Percentiles rank a stretch among this genome's conserved stretches.
phyloP scores from a whole-genome alignment of 768 basidiomycete genomes.

The Mycena latifolia region DNA sequence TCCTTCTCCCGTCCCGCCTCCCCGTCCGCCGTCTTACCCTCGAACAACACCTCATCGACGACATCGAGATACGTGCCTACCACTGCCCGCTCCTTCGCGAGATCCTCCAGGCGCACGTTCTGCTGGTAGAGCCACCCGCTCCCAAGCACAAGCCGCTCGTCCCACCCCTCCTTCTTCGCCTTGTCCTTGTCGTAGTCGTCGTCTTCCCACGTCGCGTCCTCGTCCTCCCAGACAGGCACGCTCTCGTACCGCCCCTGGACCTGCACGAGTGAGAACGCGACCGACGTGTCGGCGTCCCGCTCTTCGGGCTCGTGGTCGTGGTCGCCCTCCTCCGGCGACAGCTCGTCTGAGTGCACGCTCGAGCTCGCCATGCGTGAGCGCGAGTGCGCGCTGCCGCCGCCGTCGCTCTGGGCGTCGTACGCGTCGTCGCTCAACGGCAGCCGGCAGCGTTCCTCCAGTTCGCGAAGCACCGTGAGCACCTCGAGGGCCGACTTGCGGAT shows the following conservation, averaged over 20 bases:
- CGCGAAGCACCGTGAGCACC: constrained; percentile 82
- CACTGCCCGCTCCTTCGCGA: constrained; percentile 68
- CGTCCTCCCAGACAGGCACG: constrained; percentile 88
- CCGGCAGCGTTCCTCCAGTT: constrained; percentile 83
- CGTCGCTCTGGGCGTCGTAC: constrained; percentile 87
- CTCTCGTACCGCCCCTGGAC: constrained; percentile 74
- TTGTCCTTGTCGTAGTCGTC: constrained; percentile 59
- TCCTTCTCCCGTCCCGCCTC: constrained; percentile 53
- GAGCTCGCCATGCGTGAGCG: constrained; percentile 63
- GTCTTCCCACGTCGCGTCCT: constrained; percentile 58
- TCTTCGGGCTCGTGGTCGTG: constrained; percentile 42
- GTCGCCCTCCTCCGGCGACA: no score
- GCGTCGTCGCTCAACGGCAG: constrained; percentile 84
- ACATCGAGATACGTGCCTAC: constrained; percentile 76
- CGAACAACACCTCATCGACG: constrained; percentile 87
- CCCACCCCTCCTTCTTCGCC: constrained; percentile 82
- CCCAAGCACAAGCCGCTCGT: constrained; percentile 82
- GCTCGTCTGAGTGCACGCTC: constrained; percentile 43
- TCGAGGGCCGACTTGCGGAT: constrained; percentile 87
- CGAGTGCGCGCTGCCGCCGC: constrained; percentile 59
- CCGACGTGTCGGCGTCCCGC: constrained; percentile 69
- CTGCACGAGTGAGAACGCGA: constrained; percentile 77
- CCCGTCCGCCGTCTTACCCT: constrained; percentile 61
- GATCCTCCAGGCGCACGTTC: constrained; percentile 65
- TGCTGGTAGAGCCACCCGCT: constrained; percentile 87